Conservation (phyloP, 2,329 filamentous ascomycete species). For the Canariomyces notabilis region DNA sequence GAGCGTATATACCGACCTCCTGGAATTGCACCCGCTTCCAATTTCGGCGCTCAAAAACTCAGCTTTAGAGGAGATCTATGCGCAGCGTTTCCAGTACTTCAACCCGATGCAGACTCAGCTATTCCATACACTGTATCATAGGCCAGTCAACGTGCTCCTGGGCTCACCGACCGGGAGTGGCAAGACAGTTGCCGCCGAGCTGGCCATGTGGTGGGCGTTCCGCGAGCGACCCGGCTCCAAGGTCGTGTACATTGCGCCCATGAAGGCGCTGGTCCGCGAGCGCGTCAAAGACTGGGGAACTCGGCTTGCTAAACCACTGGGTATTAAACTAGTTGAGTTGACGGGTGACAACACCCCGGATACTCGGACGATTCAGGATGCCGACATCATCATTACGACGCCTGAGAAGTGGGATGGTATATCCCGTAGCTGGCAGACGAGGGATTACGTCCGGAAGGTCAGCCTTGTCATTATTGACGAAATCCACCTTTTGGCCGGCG, state of each 20-base stretch:
- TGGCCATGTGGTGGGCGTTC: constrained; percentile 99
- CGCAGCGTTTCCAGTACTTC: constrained; percentile 86
- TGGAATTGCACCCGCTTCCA: constrained; percentile 85
- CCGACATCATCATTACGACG: constrained; percentile 96
- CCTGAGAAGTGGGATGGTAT: constrained; percentile 99
- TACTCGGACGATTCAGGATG: constrained; percentile 88
- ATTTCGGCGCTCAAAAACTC: constrained; percentile 85
- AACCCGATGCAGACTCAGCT: constrained; percentile 99
- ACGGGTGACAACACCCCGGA: constrained; percentile 96
- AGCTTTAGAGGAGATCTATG: constrained; percentile 81
- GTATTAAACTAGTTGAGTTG: constrained; percentile 86
- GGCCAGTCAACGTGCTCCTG: constrained; percentile 82
- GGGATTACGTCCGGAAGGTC: constrained; percentile 92
- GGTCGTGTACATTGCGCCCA: constrained; percentile 97
- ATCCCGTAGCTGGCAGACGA: constrained; percentile 95
- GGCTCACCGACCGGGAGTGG: constrained; percentile 96
- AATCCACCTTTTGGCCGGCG: constrained; percentile 93
- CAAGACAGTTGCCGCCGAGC: constrained; percentile 91
- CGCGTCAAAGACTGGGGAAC: constrained; percentile 91
- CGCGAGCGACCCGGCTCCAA: constrained; percentile 90
- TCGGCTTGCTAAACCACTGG: constrained; percentile 75
- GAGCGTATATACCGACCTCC: constrained; percentile 90
- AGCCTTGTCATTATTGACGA: constrained; percentile 97
- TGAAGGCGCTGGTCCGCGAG: constrained; percentile 97
- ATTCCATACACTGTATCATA: constrained; percentile 94